A percentile compares a stretch with the other conserved stretches of the same genome.
Evolutionary conservation across 2,329 filamentous ascomycete genomes (phyloP).

Genomic region (Scolecobasidium constrictum): DNA sequence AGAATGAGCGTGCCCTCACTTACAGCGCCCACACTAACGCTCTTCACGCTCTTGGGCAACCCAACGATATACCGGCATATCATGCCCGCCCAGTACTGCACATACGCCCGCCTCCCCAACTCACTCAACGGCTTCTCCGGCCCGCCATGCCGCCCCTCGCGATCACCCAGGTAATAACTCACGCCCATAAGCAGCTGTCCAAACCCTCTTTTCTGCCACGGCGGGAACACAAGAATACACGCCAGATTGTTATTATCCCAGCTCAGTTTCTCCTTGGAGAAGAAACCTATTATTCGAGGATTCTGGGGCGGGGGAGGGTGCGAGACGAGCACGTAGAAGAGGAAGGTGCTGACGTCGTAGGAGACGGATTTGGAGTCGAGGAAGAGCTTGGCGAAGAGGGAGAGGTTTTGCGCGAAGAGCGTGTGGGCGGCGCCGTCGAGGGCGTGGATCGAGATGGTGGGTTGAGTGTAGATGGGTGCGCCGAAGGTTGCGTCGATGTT

Average conservation of each 20-base stretch:
- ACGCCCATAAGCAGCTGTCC: conserved; percentile 85
- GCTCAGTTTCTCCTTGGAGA: conserved; percentile 96
- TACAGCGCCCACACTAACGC: conserved; percentile 58
- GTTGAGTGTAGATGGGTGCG: conserved; percentile 63
- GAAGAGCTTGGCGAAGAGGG: conserved; percentile 92
- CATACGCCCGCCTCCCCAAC: conserved; percentile 72
- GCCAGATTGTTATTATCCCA: conserved; percentile 98
- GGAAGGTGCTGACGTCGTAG: conserved; percentile 88
- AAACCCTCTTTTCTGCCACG: conserved; percentile 84
- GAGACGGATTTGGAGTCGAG: conserved; percentile 98
- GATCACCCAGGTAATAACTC: conserved; percentile 80
- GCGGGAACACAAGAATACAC: conserved; percentile 91
- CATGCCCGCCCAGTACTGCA: conserved; percentile 75
- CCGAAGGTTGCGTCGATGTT: conserved; percentile 47
- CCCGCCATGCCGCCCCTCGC: conserved; percentile 75
- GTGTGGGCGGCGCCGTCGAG: conserved; percentile 82
- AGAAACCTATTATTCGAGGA: conserved; percentile 76
- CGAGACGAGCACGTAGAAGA: conserved; percentile 86
- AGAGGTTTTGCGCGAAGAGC: conserved; percentile 90
- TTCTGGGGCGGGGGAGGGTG: conserved; percentile 36
- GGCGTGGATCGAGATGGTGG: conserved; percentile 80
- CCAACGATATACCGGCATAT: conserved; percentile 57
- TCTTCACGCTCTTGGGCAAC: conserved; percentile 33
- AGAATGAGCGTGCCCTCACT: conserved; percentile 73
- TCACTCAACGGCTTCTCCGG: conserved; percentile 91